Conservation (phyloP, 345 rosid genomes). For the Murraya koenigii region DNA sequence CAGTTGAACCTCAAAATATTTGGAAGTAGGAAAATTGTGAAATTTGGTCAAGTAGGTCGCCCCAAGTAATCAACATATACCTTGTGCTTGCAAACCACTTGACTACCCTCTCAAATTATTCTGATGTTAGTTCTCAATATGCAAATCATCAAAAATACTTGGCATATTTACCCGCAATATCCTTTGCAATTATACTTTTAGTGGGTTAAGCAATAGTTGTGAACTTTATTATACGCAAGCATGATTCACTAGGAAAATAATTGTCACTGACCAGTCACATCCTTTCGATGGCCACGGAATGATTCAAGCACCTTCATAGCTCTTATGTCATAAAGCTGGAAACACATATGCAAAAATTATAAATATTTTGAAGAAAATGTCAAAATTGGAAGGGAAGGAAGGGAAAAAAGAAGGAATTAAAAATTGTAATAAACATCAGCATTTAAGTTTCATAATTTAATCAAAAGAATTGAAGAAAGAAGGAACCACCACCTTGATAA, state of each 20-base stretch:
- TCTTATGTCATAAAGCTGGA: slow-evolving; percentile 92
- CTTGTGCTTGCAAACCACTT: not conserved
- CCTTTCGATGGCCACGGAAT: slow-evolving; percentile 92
- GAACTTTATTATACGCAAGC: not conserved
- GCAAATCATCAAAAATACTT: not conserved
- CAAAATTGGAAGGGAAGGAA: not conserved
- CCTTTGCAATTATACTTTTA: not conserved
- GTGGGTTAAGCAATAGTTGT: not conserved
- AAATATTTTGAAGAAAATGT: not conserved
- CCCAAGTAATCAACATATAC: not conserved
- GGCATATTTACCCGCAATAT: not conserved
- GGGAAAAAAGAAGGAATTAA: not conserved
- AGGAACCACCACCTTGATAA: slow-evolving; percentile 61
- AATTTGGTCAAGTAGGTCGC: not conserved
- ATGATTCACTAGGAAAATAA: not conserved
- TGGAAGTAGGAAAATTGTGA: not conserved
- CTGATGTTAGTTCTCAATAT: not conserved
- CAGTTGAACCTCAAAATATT: not conserved
- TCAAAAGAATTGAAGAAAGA: not conserved
- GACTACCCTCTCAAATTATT: not conserved
- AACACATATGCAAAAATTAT: slow-evolving; percentile 4
- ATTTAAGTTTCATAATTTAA: not conserved
- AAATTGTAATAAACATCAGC: not conserved
- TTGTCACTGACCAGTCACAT: slow-evolving; percentile 78
- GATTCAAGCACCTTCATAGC: slow-evolving; percentile 99